These are phyloP conservation scores for Trichoderma sp. DNA, from an alignment of 2,329 filamentous ascomycete genomes.

Conservation along the genomic window DNA sequence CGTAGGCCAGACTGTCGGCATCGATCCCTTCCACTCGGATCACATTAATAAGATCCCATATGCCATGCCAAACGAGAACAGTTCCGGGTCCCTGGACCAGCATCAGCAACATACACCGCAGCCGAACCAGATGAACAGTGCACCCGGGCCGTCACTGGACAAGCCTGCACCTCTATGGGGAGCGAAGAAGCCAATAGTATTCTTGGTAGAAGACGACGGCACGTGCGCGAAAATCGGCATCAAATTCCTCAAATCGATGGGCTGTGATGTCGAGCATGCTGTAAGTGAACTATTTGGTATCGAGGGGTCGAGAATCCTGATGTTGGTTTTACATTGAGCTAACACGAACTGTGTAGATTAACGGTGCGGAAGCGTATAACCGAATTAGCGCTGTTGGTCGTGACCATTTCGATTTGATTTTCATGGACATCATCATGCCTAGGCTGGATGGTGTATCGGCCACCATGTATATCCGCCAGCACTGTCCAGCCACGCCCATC, in stretches of 20 bases:
- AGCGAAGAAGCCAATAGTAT: conserved; percentile 71
- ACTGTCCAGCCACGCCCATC: conserved; percentile 80
- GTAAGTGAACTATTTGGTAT: conserved; percentile 48
- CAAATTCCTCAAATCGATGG: conserved; percentile 68
- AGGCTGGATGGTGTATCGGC: conserved; percentile 93
- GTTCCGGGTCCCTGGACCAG: conserved; percentile 46
- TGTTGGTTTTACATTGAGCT: neutral
- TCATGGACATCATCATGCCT: conserved; percentile 98
- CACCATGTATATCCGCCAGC: conserved; percentile 88
- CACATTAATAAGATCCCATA: conserved; percentile 96
- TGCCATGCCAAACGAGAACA: conserved; percentile 64
- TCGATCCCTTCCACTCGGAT: conserved; percentile 92
- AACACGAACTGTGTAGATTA: conserved; percentile 45
- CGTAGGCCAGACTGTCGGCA: conserved; percentile 86
- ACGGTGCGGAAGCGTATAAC: conserved; percentile 89
- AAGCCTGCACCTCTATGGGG: conserved; percentile 58
- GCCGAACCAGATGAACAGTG: conserved; percentile 31
- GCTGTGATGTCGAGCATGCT: conserved; percentile 69
- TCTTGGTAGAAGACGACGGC: conserved; percentile 84
- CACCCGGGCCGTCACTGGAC: conserved; percentile 37
- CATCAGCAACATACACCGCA: conserved; percentile 35
- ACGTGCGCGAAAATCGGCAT: conserved; percentile 69
- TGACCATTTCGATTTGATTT: conserved; percentile 66
- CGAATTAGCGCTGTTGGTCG: conserved; percentile 65
- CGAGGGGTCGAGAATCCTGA: neutral